Evolutionary conservation across 1,284 basidiomycete species (phyloP).

Genomic region (Ustilago vetiveriae): DNA sequence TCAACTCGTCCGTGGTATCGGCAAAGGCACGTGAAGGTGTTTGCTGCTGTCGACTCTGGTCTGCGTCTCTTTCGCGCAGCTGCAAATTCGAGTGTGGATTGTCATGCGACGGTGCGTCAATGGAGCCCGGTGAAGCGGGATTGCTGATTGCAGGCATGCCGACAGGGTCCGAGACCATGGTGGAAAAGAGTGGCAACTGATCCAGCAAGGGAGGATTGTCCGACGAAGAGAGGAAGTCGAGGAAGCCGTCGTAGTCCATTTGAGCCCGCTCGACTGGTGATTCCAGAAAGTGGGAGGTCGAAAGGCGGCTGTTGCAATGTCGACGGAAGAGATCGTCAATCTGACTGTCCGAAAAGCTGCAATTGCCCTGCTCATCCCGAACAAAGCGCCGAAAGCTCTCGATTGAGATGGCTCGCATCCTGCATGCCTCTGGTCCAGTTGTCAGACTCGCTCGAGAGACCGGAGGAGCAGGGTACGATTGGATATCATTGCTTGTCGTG

Average conservation of each 20-base stretch:
- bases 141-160: conserved; percentile 16
- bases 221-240: conserved; percentile 56
- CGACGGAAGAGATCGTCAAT: conserved; percentile 37
- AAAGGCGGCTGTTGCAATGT: conserved; percentile 39
- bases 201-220: conserved; percentile 58
- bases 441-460: background rate
- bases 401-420: conserved; percentile 30
- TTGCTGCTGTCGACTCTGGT: conserved; percentile 10
- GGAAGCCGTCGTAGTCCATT: conserved; percentile 57
- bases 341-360: conserved; percentile 24
- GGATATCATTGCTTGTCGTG: background rate
- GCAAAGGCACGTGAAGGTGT: conserved; percentile 41
- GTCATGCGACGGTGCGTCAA: background rate
- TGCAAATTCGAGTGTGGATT: conserved; percentile 1
- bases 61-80: background rate
- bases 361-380: conserved; percentile 54
- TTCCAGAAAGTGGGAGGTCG: conserved; percentile 7
- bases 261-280: conserved; percentile 9
- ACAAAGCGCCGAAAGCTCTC: conserved; percentile 49
- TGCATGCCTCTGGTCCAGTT: conserved; percentile 15
- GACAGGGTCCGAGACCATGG: conserved; percentile 32
- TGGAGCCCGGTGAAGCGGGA: background rate
- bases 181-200: conserved; percentile 39
- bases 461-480: conserved; percentile 9
- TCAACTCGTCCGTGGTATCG: conserved; percentile 38